Percentiles rank a stretch among this genome's conserved stretches.
phyloP scores from a whole-genome alignment of 768 basidiomycete species.

The Russula earlei region DNA sequence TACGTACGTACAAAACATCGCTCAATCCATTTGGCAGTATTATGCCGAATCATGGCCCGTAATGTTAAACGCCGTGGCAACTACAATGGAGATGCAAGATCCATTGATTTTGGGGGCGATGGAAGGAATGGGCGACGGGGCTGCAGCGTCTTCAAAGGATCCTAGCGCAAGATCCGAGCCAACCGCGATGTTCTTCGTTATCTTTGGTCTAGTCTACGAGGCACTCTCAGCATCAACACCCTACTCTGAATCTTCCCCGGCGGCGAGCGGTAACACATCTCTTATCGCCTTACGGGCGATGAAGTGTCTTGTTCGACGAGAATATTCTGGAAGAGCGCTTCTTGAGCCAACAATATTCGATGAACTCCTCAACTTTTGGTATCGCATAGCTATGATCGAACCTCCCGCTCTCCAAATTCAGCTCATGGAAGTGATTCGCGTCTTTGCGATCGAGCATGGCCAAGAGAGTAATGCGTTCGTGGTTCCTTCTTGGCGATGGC shows the following conservation, averaged over 20 bases:
- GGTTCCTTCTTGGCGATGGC: not conserved
- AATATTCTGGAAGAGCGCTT: slow-evolving; percentile 74
- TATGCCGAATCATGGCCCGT: slow-evolving; percentile 75
- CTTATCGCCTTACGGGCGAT: slow-evolving; percentile 65
- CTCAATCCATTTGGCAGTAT: slow-evolving; percentile 45
- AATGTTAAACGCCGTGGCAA: slow-evolving; percentile 79
- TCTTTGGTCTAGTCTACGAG: slow-evolving; percentile 94
- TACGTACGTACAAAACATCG: not conserved
- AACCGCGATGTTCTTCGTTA: slow-evolving; percentile 71
- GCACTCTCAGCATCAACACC: slow-evolving; percentile 60
- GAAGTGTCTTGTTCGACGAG: slow-evolving; percentile 67
- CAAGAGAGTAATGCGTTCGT: slow-evolving; percentile 9
- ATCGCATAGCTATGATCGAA: slow-evolving; percentile 86
- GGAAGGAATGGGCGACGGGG: slow-evolving; percentile 52
- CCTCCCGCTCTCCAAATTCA: slow-evolving; percentile 59
- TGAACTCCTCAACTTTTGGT: slow-evolving; percentile 81
- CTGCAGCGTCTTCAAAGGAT: slow-evolving; percentile 19
- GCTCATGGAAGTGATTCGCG: slow-evolving; percentile 58
- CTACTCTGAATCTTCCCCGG: slow-evolving; percentile 39
- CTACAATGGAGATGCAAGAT: slow-evolving; percentile 63
- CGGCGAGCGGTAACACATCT: slow-evolving; percentile 34
- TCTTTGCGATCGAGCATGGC: slow-evolving; percentile 32
- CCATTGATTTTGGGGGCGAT: slow-evolving; percentile 67
- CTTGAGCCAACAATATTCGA: slow-evolving; percentile 78
- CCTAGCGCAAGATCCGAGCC: slow-evolving; percentile 46